These are phyloP conservation scores for Backusella tarrabulga DNA, from an alignment of 192 early-diverging fungal species.

Conservation along the genomic window DNA sequence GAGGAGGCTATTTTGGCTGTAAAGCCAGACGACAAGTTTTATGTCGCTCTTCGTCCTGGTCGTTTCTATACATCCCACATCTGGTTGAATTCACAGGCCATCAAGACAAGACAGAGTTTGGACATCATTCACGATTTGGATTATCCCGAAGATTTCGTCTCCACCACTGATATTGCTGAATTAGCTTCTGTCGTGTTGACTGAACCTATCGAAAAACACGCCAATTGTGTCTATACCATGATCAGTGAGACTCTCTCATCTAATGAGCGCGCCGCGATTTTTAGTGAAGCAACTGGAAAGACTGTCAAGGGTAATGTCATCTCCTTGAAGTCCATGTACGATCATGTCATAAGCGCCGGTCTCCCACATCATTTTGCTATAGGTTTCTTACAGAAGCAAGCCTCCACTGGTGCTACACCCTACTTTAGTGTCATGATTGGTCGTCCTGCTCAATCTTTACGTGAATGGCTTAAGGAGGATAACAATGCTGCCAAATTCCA, in stretches of 20 bases:
- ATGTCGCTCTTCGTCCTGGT: slow-evolving; percentile 22
- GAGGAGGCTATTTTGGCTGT: background rate
- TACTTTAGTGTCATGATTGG: background rate
- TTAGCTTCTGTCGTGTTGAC: too few relatives aligned
- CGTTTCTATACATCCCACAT: background rate
- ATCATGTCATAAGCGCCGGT: background rate
- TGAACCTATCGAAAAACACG: too few relatives aligned
- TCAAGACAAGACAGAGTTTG: too few relatives aligned
- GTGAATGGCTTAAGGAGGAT: slow-evolving; percentile 4
- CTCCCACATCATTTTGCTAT: background rate
- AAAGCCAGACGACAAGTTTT: background rate
- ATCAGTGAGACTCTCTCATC: background rate
- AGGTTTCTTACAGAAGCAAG: background rate
- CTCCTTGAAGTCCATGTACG: background rate
- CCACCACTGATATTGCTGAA: too few relatives aligned
- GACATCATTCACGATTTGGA: too few relatives aligned
- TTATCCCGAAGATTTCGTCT: too few relatives aligned
- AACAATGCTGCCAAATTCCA: background rate
- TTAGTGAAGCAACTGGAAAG: slow-evolving; percentile 2
- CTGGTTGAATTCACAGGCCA: too few relatives aligned
- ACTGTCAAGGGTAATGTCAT: background rate
- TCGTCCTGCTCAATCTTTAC: background rate
- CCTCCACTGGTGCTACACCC: background rate
- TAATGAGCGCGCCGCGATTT: background rate
- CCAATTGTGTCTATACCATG: too few relatives aligned